Conservation (phyloP, 805 yeast species). For the Jamesozyma piceae region DNA sequence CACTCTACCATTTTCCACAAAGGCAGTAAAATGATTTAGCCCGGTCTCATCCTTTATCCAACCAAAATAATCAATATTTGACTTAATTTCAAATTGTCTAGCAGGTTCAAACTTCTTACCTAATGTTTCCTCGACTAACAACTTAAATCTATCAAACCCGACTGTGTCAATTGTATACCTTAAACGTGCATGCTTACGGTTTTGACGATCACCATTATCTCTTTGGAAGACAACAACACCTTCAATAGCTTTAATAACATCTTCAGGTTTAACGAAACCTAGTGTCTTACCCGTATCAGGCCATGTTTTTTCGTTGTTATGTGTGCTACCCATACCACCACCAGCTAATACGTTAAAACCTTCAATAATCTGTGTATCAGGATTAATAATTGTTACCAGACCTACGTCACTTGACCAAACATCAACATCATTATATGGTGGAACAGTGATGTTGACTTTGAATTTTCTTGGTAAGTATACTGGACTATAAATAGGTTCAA, state of each 20-base stretch:
- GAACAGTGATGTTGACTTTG: slow-evolving; percentile 88
- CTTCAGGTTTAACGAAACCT: slow-evolving; percentile 63
- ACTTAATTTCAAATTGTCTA: slow-evolving; percentile 64
- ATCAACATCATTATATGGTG: slow-evolving; percentile 94
- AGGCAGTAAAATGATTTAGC: slow-evolving; percentile 81
- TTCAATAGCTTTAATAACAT: slow-evolving; percentile 73
- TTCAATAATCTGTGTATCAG: slow-evolving; percentile 44
- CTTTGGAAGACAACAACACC: slow-evolving; percentile 90
- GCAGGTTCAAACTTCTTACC: slow-evolving; percentile 68
- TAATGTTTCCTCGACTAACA: slow-evolving; percentile 72
- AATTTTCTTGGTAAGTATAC: slow-evolving; percentile 90
- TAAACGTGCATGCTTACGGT: slow-evolving; percentile 95
- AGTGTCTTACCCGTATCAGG: slow-evolving; percentile 88
- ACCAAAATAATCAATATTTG: slow-evolving; percentile 86
- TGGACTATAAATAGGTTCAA: slow-evolving; percentile 82
- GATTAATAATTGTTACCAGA: slow-evolving; percentile 72
- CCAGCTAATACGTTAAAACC: slow-evolving; percentile 90
- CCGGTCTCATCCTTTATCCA: slow-evolving; percentile 86
- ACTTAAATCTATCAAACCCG: slow-evolving; percentile 77
- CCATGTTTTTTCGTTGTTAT: slow-evolving; percentile 91
- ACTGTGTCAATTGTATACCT: slow-evolving; percentile 93
- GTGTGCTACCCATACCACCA: slow-evolving; percentile 99
- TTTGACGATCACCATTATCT: slow-evolving; percentile 88
- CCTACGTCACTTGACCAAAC: slow-evolving; percentile 95
- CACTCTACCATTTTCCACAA: slow-evolving; percentile 92